Evolutionary conservation across 2,329 filamentous ascomycete genomes (phyloP), one percentile per base, ranked within the genome.

Genomic region (Hypocreales sp.): DNA sequence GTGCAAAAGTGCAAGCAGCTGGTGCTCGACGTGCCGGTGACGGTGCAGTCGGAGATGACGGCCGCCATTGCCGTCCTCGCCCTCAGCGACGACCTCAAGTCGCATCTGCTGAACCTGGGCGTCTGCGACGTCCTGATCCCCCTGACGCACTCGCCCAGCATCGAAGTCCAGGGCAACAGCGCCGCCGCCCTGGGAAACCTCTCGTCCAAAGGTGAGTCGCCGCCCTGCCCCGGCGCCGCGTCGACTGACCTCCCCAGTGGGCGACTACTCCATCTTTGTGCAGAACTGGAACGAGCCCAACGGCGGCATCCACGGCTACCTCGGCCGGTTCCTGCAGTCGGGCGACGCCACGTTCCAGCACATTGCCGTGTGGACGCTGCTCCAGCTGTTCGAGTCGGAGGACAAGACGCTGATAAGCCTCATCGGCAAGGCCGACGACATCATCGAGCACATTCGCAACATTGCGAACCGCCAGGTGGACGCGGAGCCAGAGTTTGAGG

Each of bases 1-100:
- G 90, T 98, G 21, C 84, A 95, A 49, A 95, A 95, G 53, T 98
- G 90, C 72, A 95, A 94, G 56, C 83, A 95, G 47, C 66, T 98
- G 28, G 86, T 98, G 15, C 63, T 98, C 12, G 78, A 92, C 30
- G 90, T 95, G 3, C 84, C 90, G 0, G 67, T 95, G 26, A 87
- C 81, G 21, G 90, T 98, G 3, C 90, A 98, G 50, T 94, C 86
- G 2, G 90, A 98, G 53, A 98, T 98, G 90, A 98, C 90, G 5
- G 90, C 90, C n/a, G 90, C 90, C 2, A 94, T 98, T 53, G 90
- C 90, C 20, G 90, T 98, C 10, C 66, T 98, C 36, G 90, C 90
- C 12, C 60, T 98, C 27, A 94, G 87, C 41, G 90, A 98, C 44
- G 90, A 98, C 37, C 67, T 98, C 32, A 98, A 98, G 57, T 73